phyloP scores from a whole-genome alignment of 176 grass and related monocot genomes.

The Chrysopogon serrulatus region DNA sequence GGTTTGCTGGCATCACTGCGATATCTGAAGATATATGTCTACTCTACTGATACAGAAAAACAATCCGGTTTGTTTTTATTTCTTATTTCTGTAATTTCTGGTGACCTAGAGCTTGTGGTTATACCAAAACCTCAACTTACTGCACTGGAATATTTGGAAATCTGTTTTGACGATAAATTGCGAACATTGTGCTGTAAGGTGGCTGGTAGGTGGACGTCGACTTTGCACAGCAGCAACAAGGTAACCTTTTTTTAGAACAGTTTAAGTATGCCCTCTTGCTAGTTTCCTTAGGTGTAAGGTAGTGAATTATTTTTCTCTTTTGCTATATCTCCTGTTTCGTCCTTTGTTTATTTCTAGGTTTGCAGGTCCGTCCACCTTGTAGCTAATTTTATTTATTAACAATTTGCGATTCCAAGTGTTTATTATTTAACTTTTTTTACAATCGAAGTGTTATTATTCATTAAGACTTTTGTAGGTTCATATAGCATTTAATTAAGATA shows the following conservation, averaged over 20 bases:
- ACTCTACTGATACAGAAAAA: background rate
- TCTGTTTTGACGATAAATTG: background rate
- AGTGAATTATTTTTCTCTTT: too few relatives aligned
- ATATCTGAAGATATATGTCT: background rate
- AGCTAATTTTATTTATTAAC: too few relatives aligned
- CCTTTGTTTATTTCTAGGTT: background rate
- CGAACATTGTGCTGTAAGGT: background rate
- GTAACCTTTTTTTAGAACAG: background rate
- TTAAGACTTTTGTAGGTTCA: too few relatives aligned
- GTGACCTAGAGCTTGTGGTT: background rate
- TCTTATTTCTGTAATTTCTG: background rate
- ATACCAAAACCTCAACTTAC: background rate
- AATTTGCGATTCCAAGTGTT: too few relatives aligned
- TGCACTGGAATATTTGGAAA: background rate
- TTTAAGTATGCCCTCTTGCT: background rate
- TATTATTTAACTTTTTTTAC: too few relatives aligned
- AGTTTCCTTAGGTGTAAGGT: too few relatives aligned
- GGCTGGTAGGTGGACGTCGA: background rate
- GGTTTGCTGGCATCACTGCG: background rate
- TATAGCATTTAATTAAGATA: too few relatives aligned
- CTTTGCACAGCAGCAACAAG: background rate
- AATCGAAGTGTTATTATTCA: too few relatives aligned
- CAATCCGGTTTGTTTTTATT: background rate
- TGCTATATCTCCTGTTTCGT: too few relatives aligned
- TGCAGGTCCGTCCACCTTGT: too few relatives aligned